A percentile compares a stretch with the other conserved stretches of the same genome.
Conservation (phyloP, 75 land plant species). For the Sequoia sempervirens region DNA sequence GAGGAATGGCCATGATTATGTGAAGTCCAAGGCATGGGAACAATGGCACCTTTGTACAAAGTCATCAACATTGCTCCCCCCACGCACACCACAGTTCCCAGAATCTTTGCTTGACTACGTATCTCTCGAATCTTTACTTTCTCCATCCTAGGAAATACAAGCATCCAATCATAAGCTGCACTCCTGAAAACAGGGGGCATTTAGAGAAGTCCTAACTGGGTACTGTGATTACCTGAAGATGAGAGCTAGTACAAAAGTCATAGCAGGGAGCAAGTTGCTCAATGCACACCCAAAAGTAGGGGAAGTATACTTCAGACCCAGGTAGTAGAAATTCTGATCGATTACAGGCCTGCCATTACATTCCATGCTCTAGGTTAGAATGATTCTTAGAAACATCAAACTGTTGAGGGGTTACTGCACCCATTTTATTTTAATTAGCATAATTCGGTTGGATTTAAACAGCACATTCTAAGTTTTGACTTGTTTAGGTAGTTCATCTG, state of each 20-base stretch:
- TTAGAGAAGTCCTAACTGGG: no score
- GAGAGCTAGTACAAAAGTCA: conserved; percentile 35
- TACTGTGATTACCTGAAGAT: conserved; percentile 19
- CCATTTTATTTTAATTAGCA: neutral
- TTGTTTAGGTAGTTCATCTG: no score
- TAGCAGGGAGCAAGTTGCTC: conserved; percentile 34
- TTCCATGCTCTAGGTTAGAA: neutral
- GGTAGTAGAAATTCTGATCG: conserved; percentile 38
- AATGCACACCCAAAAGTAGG: conserved; percentile 38
- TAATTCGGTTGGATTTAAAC: no score
- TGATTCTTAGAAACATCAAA: neutral
- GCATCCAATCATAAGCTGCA: neutral
- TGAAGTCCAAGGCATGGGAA: conserved; percentile 23
- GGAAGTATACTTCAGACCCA: conserved; percentile 37
- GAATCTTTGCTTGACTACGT: conserved; percentile 37
- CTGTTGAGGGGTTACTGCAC: neutral
- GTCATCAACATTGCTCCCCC: conserved; percentile 58
- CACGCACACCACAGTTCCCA: conserved; percentile 30
- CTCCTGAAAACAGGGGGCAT: neutral
- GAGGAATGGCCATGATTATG: neutral
- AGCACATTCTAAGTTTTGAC: no score
- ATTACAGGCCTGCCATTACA: conserved; percentile 21
- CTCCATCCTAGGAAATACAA: conserved; percentile 23
- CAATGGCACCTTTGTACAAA: conserved; percentile 36
- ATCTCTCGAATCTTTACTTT: conserved; percentile 16